Evolutionary conservation across 768 basidiomycete species (phyloP), one percentile per base, ranked within the genome.

Genomic region (Pholiota conissans): DNA sequence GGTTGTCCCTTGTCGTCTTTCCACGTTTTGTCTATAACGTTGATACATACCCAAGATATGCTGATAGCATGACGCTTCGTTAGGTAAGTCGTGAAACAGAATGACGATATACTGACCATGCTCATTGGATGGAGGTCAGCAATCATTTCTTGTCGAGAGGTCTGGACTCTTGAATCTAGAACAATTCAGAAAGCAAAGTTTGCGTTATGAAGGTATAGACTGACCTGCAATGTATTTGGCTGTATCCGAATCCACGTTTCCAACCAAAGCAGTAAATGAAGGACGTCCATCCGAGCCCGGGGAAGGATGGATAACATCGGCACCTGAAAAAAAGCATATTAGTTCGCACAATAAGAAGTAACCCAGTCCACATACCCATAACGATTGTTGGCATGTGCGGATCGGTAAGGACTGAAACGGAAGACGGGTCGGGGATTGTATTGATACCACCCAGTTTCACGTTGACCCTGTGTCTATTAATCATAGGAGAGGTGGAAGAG

Each of bases 401-500:
- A 64, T 93, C 90, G 0, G 84, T 83, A 9, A 93, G 74, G 7
- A 83, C 79, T 0, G 81, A 76, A 1, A 89, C 86, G 0, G 86
- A 86, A 11, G 79, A 74, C 0, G 87, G 79, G 50, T 90, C 87
- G 0, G 90, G 91, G 28, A 93, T 77, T 1, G 84, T 82, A 67
- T 93, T 93, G 67, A 92, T 88, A 1, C 91, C 91, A 13, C 91
- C 91, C 0, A 93, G 76, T 68, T 93, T 93, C 18, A 91, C 91
- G 59, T 93, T 93, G 63, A 93, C 79, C 68, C 90, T 93, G 58
- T 9, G 20, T 18, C 20, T 52, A 52, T 22, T 24, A 34, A 52
- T 55, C 57, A 24, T 20, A 56, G 49, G 28, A 32, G 49, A 28
- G 57, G 49, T 26, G 27, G 55, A 13, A 24, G 42, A 10, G 40